Conservation (phyloP, 2,329 filamentous ascomycete species). For the Apiospora koreana region DNA sequence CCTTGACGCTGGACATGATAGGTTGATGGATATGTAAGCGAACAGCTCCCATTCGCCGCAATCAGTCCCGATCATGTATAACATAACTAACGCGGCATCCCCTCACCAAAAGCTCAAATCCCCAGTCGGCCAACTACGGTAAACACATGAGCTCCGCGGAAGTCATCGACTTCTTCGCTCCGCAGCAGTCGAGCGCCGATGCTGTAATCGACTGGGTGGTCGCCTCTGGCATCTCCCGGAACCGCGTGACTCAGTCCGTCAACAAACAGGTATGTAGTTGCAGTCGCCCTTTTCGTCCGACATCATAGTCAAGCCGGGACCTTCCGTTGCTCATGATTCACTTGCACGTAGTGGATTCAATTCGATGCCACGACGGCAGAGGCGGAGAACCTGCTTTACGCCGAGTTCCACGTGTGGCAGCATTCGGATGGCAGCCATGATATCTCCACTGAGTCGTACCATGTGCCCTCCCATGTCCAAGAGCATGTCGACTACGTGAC, state of each 20-base stretch:
- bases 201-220: constrained; percentile 34
- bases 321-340: neutral
- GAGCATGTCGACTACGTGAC: constrained; percentile 29
- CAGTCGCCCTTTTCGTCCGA: neutral
- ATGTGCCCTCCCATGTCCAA: constrained; percentile 23
- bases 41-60: no score
- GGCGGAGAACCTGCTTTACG: constrained; percentile 35
- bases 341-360: constrained; percentile 33
- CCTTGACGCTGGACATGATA: constrained; percentile 30
- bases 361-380: constrained; percentile 36
- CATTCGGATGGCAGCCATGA: constrained; percentile 26
- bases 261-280: constrained; percentile 26
- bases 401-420: constrained; percentile 37
- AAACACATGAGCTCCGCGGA: constrained; percentile 40
- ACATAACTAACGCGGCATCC: neutral
- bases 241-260: constrained; percentile 23
- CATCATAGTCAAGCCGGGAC: no score
- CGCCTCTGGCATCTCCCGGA: constrained; percentile 29
- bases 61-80: neutral
- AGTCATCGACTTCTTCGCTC: constrained; percentile 40
- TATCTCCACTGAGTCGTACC: constrained; percentile 25
- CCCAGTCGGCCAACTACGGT: constrained; percentile 33
- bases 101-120: constrained; percentile 23
- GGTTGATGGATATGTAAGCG: constrained; percentile 33
- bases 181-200: constrained; percentile 31